These are phyloP conservation scores for Aspergillus felis DNA, from an alignment of 2,329 filamentous ascomycete genomes.

Conservation along the genomic window DNA sequence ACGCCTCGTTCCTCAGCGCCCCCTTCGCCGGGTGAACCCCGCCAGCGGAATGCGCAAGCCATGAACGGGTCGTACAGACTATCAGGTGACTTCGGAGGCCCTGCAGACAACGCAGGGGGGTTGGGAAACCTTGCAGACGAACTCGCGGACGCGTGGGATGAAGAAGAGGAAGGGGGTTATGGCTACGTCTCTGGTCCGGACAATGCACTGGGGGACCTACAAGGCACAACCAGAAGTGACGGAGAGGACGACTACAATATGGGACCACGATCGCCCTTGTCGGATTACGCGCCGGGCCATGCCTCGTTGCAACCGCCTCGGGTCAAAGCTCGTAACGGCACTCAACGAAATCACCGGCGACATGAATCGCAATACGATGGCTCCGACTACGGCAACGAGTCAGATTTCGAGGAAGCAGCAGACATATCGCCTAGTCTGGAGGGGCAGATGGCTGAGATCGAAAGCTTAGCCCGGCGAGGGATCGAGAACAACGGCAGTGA, in stretches of 20 bases:
- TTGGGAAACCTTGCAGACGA: conserved; percentile 62
- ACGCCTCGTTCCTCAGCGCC: conserved; percentile 35
- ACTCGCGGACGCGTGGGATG: conserved; percentile 56
- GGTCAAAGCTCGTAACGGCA: conserved; percentile 36
- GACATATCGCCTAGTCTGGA: conserved; percentile 55
- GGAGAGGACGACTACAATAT: conserved; percentile 29
- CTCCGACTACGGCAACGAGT: conserved; percentile 56
- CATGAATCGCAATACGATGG: conserved; percentile 51
- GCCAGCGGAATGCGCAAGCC: conserved; percentile 33
- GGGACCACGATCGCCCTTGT: conserved; percentile 23
- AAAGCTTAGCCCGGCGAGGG: conserved; percentile 51
- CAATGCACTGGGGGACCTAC: conserved; percentile 24
- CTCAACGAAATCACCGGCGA: conserved; percentile 35
- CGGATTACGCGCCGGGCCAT: conserved; percentile 19
- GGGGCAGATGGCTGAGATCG: conserved; percentile 52
- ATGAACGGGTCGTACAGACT: conserved; percentile 35
- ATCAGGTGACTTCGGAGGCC: conserved; percentile 37
- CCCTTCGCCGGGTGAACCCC: conserved; percentile 36
- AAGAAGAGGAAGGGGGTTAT: conserved; percentile 46
- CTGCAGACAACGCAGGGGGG: conserved; percentile 40
- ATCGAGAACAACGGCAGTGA: conserved; percentile 51
- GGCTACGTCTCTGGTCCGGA: conserved; percentile 39
- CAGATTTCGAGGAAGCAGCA: conserved; percentile 50
- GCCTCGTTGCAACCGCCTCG: conserved; percentile 32
- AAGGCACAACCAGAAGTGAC: conserved; percentile 29